Conservation (phyloP, 805 yeast genomes). For the Ogataea haglerorum region DNA sequence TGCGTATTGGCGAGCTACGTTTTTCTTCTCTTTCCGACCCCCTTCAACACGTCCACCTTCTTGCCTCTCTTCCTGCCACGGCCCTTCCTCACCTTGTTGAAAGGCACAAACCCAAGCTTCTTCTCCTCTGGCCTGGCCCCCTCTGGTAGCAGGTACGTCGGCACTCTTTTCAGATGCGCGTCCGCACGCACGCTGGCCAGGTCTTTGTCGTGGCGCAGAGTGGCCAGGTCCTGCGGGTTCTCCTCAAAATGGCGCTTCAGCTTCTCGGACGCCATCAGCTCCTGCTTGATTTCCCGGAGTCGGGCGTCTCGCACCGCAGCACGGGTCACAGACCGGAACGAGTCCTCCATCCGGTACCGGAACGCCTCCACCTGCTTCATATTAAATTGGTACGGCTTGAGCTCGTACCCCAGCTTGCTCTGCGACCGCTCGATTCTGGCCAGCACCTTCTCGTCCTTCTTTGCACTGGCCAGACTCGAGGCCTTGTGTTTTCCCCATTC, state of each 20-base stretch:
- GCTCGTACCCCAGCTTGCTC: constrained; percentile 63
- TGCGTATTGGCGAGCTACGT: neutral
- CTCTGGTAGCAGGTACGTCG: constrained; percentile 85
- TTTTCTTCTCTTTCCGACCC: constrained; percentile 27
- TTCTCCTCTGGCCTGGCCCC: constrained; percentile 57
- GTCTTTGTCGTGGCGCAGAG: constrained; percentile 89
- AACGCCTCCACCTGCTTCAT: constrained; percentile 90
- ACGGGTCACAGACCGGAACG: constrained; percentile 89
- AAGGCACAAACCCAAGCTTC: constrained; percentile 69
- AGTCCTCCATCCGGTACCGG: constrained; percentile 95
- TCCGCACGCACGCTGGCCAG: constrained; percentile 80
- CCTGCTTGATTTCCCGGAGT: constrained; percentile 81
- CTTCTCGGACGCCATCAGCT: constrained; percentile 82
- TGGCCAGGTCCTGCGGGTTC: constrained; percentile 88
- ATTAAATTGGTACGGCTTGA: constrained; percentile 88
- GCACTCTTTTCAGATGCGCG: constrained; percentile 84
- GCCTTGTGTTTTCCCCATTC: constrained; percentile 88
- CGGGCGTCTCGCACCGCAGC: constrained; percentile 92
- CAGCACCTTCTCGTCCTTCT: constrained; percentile 83
- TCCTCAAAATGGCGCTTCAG: constrained; percentile 94
- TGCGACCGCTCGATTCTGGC: constrained; percentile 75
- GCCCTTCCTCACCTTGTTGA: constrained; percentile 45
- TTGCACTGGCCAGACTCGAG: constrained; percentile 66
- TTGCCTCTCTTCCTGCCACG: constrained; percentile 30
- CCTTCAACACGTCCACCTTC: constrained; percentile 54